A percentile compares a stretch with the other conserved stretches of the same genome.
These are phyloP conservation scores for Neospora caninum DNA, from an alignment of 169 alveolate genomes.

Conservation along the genomic window DNA sequence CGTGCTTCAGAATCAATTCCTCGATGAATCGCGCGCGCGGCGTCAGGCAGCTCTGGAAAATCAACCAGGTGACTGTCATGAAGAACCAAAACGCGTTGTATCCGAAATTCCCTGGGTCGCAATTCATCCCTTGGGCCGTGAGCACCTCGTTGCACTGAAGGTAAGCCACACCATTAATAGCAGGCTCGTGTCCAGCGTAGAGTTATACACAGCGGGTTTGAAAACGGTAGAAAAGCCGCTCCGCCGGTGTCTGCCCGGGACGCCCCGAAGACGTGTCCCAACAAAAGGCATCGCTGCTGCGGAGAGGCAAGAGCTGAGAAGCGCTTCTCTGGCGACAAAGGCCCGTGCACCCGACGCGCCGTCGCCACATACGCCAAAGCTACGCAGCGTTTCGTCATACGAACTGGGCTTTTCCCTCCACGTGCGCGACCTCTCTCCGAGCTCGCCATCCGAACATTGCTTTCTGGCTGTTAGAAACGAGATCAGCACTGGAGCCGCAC, in stretches of 20 bases:
- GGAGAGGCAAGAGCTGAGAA: no score
- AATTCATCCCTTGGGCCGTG: background rate
- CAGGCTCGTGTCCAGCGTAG: background rate
- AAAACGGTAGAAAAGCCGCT: background rate
- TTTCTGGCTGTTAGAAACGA: no score
- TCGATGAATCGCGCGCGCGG: conserved; percentile 30
- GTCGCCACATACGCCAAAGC: no score
- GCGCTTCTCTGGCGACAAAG: no score
- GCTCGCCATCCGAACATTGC: no score
- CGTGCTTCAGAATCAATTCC: conserved; percentile 11
- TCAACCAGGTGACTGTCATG: conserved; percentile 26
- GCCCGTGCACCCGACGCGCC: no score
- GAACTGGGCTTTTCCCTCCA: no score
- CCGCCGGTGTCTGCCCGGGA: background rate
- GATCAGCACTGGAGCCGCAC: no score
- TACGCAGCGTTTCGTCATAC: no score
- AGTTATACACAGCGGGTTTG: background rate
- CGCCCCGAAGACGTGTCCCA: no score
- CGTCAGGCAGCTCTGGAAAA: conserved; percentile 33
- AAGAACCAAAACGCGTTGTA: conserved; percentile 42
- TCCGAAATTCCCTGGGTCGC: conserved; percentile 34
- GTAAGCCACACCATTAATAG: background rate
- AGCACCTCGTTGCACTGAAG: background rate
- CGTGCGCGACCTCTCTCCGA: no score
- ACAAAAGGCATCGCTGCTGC: no score